A percentile compares a stretch with the other conserved stretches of the same genome.
phyloP scores from a whole-genome alignment of 1,284 basidiomycete species.

The Kwoniella shivajii region DNA sequence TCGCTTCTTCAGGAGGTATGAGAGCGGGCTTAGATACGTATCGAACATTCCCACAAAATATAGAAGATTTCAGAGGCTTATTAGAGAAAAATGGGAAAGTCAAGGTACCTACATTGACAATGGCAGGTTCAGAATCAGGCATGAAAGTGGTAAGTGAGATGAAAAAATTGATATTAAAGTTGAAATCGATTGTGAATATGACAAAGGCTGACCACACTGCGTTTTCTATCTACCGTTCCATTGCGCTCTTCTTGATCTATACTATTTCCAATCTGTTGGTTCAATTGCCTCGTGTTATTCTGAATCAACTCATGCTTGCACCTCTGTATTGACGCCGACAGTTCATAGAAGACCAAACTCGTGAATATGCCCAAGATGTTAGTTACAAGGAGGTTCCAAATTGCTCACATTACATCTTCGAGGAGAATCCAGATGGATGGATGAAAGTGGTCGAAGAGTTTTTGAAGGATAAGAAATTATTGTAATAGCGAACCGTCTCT shows the following conservation, averaged over 20 bases:
- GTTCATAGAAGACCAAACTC: slow-evolving; percentile 19
- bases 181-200: no score
- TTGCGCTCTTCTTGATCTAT: no score
- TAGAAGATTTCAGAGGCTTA: slow-evolving; percentile 15
- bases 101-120: slow-evolving; percentile 20
- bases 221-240: no score
- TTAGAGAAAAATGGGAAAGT: slow-evolving; percentile 18
- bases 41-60: slow-evolving; percentile 28
- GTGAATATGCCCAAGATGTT: slow-evolving; percentile 28
- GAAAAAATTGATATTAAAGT: no score
- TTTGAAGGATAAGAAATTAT: slow-evolving; percentile 12
- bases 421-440: slow-evolving; percentile 33
- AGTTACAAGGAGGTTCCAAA: slow-evolving; percentile 17
- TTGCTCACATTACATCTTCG: slow-evolving; percentile 30
- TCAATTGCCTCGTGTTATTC: background rate
- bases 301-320: background rate
- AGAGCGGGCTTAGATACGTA: slow-evolving; percentile 32
- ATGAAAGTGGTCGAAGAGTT: slow-evolving; percentile 14
- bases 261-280: background rate
- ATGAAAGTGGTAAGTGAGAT: slow-evolving; percentile 21
- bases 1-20: slow-evolving; percentile 26
- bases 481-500: background rate
- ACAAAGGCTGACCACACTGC: no score
- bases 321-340: background rate
- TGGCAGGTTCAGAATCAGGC: slow-evolving; percentile 22